Conservation (phyloP, 2,329 filamentous ascomycete species). For the Aureobasidium sp. region DNA sequence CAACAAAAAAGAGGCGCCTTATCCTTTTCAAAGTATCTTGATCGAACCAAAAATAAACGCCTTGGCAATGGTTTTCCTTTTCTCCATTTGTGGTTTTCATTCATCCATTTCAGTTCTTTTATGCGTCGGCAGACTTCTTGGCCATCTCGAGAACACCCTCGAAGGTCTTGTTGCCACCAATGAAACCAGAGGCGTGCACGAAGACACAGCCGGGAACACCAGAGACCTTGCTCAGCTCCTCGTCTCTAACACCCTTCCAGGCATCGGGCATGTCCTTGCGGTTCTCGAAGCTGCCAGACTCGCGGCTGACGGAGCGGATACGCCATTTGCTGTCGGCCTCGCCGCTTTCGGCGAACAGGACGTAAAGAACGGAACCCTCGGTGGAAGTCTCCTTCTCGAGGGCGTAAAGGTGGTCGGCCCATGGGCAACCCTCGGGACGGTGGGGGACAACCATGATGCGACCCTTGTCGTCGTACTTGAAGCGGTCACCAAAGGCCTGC, state of each 20-base stretch:
- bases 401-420: conserved; percentile 93
- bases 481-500: conserved; percentile 62
- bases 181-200: conserved; percentile 90
- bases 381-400: conserved; percentile 57
- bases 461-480: conserved; percentile 61
- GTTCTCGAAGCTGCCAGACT: conserved; percentile 81
- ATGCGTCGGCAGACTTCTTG: conserved; percentile 54
- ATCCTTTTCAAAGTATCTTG: no score
- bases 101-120: background rate
- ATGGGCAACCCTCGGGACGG: conserved; percentile 66
- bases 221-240: conserved; percentile 65
- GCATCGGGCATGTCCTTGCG: conserved; percentile 82
- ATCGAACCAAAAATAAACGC: background rate
- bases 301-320: conserved; percentile 81
- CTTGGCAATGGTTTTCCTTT: background rate
- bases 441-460: conserved; percentile 66
- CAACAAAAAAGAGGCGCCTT: background rate
- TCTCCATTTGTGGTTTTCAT: background rate
- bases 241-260: conserved; percentile 87
- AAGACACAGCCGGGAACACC: conserved; percentile 74
- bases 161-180: conserved; percentile 87
- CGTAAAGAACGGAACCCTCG: conserved; percentile 61
- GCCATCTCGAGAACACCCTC: conserved; percentile 86
- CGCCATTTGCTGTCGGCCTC: conserved; percentile 77
- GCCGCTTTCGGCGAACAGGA: conserved; percentile 80